These are phyloP conservation scores for Pneumocystis wakefieldiae DNA, from an alignment of 1,139 yeast genomes.

Conservation along the genomic window DNA sequence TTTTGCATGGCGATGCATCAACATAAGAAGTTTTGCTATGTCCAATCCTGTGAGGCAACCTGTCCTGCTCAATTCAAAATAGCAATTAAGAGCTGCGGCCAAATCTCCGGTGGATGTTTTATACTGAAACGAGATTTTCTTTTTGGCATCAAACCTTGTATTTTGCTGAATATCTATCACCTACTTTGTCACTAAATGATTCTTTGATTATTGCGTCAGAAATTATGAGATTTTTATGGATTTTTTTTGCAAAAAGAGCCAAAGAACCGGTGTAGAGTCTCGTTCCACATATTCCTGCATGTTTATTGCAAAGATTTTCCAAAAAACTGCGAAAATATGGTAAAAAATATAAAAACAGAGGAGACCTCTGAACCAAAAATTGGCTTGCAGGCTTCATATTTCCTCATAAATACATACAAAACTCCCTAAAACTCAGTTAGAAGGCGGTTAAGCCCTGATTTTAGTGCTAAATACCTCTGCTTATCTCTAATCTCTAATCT, in stretches of 20 bases:
- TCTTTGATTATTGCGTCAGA: background rate
- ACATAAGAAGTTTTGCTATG: background rate
- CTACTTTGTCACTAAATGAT: background rate
- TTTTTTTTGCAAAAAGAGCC: background rate
- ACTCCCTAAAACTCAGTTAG: too few species aligned
- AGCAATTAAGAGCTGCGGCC: background rate
- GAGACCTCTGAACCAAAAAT: too few species aligned
- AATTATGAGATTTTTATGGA: background rate
- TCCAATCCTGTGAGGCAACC: background rate
- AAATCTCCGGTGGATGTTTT: background rate
- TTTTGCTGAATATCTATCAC: background rate
- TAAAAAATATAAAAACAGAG: background rate
- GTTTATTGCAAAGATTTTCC: background rate
- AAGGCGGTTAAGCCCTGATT: too few species aligned
- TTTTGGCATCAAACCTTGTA: background rate
- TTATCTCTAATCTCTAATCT: background rate
- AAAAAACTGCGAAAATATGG: background rate
- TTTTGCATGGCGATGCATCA: background rate
- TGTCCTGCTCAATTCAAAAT: background rate
- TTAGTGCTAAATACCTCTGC: too few species aligned
- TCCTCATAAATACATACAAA: too few species aligned
- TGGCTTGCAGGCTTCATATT: too few species aligned
- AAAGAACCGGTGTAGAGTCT: background rate
- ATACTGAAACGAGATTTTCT: background rate
- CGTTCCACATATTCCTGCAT: background rate